Percentiles rank a stretch among this genome's conserved stretches.
These are phyloP conservation scores for Blastosporella zonata DNA, from an alignment of 1,284 basidiomycete species.

Conservation along the genomic window DNA sequence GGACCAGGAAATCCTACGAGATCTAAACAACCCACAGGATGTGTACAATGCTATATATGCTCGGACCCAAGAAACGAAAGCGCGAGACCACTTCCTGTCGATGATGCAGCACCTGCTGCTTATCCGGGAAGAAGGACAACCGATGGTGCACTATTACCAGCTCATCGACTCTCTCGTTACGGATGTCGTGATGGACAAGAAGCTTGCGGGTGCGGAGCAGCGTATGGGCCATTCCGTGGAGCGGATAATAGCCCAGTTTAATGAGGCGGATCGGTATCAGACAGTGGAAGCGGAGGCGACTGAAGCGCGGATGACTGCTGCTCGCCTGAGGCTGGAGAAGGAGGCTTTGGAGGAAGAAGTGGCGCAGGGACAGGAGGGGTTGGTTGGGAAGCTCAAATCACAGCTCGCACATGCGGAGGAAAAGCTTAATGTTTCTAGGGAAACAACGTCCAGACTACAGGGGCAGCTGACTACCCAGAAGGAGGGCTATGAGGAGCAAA, in stretches of 20 bases:
- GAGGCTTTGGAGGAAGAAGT: conserved; percentile 80
- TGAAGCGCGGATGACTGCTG: conserved; percentile 62
- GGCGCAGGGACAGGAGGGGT: conserved; percentile 75
- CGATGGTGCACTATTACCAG: conserved; percentile 86
- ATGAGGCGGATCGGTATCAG: conserved; percentile 86
- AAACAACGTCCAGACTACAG: conserved; percentile 73
- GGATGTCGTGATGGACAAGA: conserved; percentile 92
- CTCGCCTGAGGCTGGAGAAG: conserved; percentile 68
- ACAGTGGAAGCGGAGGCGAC: conserved; percentile 77
- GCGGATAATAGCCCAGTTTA: conserved; percentile 86
- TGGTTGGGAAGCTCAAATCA: conserved; percentile 80
- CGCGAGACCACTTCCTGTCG: conserved; percentile 85
- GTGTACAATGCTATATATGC: conserved; percentile 82
- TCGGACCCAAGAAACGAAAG: conserved; percentile 74
- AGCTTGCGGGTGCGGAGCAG: conserved; percentile 80
- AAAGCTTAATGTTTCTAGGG: conserved; percentile 76
- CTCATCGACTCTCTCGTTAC: conserved; percentile 92
- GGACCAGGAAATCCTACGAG: conserved; percentile 74
- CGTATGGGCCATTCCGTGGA: conserved; percentile 90
- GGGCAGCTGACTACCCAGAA: conserved; percentile 82
- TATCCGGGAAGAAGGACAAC: conserved; percentile 84
- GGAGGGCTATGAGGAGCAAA: conserved; percentile 81
- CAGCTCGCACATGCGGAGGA: conserved; percentile 77
- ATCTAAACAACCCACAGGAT: conserved; percentile 82
- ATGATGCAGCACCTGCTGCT: conserved; percentile 92